Evolutionary conservation across 345 rosid genomes (phyloP), one percentile per base, ranked within the genome.

Genomic region (Aquilaria yunnanensis): DNA sequence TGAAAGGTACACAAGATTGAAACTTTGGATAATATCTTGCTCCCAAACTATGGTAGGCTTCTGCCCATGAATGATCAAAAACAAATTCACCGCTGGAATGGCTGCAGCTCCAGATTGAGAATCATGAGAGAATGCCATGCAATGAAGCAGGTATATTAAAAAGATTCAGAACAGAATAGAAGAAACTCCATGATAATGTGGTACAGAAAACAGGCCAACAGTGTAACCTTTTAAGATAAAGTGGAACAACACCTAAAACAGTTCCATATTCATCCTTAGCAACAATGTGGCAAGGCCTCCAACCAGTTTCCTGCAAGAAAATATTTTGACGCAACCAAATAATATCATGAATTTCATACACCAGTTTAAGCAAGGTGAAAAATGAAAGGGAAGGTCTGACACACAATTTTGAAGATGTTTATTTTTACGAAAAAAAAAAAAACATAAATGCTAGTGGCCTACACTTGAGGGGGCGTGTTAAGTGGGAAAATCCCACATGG

Each of bases 21-120:
- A 87, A 86, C 79, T 93, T 93, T 29, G 98, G 98, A 77, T 93
- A 93, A 72, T 90, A 90, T 82, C 90, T 78, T 62, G 82, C 71
- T 34, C 98, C 97, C 66, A 84, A 84, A 70, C 84, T 77, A 30
- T 89, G 82, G 79, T 90, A 93, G 29, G 98, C 98, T 68, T 90
- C 97, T 16, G 96, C 97, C 98, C 98, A 90, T 48, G 96, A 74
- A 80, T 93, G 85, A 73, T 93, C 97, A 55, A 93, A 93, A 73
- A 89, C 98, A 79, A 85, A 93, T 83, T 93, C 98, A 9, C 98
- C 98, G 51, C 84, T 80, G 8, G 98, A 93, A 68, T 93, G 97
- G 74, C 97, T 92, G 89, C 70, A 63, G 12, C 78, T 47, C 32
- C 62, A 78, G 68, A 68, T 57, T 45, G 71, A 59, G 60, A 50